Evolutionary conservation across 1,284 basidiomycete species (phyloP).

Genomic region (Marasmius oreades): DNA sequence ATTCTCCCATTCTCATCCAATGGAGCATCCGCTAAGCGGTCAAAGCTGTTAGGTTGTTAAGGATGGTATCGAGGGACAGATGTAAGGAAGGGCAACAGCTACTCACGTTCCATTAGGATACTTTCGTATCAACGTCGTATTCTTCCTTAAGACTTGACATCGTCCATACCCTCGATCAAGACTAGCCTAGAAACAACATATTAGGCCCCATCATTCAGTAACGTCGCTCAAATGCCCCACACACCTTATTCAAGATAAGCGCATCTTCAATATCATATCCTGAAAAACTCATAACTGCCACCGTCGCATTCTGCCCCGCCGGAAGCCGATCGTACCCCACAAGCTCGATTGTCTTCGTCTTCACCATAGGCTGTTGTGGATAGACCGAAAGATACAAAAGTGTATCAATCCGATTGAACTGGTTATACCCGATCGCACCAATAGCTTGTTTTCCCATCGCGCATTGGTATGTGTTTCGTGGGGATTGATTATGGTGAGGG

Average conservation of each 20-base stretch:
- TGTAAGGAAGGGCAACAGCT: too few relatives aligned
- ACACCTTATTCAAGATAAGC: slow-evolving; percentile 89
- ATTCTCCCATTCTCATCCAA: slow-evolving; percentile 76
- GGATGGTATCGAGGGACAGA: too few relatives aligned
- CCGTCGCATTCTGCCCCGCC: slow-evolving; percentile 97
- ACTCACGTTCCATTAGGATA: slow-evolving; percentile 97
- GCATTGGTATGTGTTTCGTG: slow-evolving; percentile 98
- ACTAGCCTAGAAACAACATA: slow-evolving; percentile 58
- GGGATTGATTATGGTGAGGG: slow-evolving; percentile 99
- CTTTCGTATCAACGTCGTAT: slow-evolving; percentile 89
- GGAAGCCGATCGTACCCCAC: slow-evolving; percentile 96
- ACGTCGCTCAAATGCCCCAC: slow-evolving; percentile 7
- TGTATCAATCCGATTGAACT: slow-evolving; percentile 97
- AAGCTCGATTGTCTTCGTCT: slow-evolving; percentile 97
- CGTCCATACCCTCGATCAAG: slow-evolving; percentile 96
- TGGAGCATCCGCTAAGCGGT: slow-evolving; percentile 92
- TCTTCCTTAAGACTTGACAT: slow-evolving; percentile 97
- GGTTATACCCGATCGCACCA: slow-evolving; percentile 98
- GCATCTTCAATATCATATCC: slow-evolving; percentile 99
- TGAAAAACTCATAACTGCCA: slow-evolving; percentile 99
- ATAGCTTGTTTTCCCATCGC: slow-evolving; percentile 99
- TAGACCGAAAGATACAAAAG: slow-evolving; percentile 99
- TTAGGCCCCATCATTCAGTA: too few relatives aligned
- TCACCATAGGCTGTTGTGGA: slow-evolving; percentile 99
- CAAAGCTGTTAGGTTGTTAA: slow-evolving; percentile 74